These are phyloP conservation scores for Plasmodium falciparum DNA, from an alignment of 169 alveolate species.

Conservation along the genomic window DNA sequence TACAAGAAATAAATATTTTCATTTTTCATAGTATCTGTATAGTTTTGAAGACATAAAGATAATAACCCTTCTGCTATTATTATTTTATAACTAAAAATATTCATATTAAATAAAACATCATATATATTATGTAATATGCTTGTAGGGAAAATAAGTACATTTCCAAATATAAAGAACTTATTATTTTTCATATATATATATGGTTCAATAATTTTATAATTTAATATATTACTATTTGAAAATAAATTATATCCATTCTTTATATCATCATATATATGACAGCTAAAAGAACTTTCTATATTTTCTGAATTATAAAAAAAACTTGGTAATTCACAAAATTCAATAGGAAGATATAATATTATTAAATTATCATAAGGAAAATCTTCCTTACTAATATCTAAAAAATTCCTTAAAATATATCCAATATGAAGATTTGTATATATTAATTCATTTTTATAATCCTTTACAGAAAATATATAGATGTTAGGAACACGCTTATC, in stretches of 20 bases:
- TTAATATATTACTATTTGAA: constrained; percentile 50
- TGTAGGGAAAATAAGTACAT: constrained; percentile 38
- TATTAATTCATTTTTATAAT: constrained; percentile 22
- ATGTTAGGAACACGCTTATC: constrained; percentile 68
- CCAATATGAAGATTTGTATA: constrained; percentile 48
- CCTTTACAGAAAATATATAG: constrained; percentile 28
- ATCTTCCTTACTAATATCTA: constrained; percentile 62
- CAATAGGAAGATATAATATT: constrained; percentile 41
- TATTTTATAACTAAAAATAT: constrained; percentile 41
- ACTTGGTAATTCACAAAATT: constrained; percentile 17
- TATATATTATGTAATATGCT: constrained; percentile 30
- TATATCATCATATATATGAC: constrained; percentile 47
- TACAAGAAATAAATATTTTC: constrained; percentile 29
- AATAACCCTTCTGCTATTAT: constrained; percentile 67
- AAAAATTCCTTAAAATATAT: constrained; percentile 33
- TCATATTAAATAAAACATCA: constrained; percentile 58
- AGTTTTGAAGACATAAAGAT: constrained; percentile 57
- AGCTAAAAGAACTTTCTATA: constrained; percentile 46
- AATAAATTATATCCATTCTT: constrained; percentile 65
- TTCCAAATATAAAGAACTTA: constrained; percentile 65
- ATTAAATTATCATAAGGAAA: constrained; percentile 59
- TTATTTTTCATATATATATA: constrained; percentile 33
- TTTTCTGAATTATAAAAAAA: constrained; percentile 34
- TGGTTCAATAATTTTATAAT: constrained; percentile 62
- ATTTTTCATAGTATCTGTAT: constrained; percentile 9